Evolutionary conservation across 805 yeast genomes (phyloP), one percentile per base, ranked within the genome.

Genomic region (Candida takata): DNA sequence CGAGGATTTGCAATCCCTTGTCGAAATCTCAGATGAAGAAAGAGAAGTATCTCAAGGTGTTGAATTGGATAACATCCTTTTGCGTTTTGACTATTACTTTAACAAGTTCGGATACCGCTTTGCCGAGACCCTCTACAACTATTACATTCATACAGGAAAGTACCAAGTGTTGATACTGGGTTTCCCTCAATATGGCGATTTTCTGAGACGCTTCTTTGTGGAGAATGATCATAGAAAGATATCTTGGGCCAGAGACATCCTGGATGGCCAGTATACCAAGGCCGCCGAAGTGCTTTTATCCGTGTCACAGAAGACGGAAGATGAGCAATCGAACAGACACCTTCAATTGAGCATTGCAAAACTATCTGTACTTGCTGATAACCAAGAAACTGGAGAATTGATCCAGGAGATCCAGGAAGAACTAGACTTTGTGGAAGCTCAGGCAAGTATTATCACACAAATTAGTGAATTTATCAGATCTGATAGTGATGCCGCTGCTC

Each of bases 321-420:
- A 72, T 18, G 49, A 58, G 8, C 61, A 68, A 29, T 57, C 57
- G 10, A 70, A 69, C 44, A 71, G 70, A 47, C 74, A 70, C 45
- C 48, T 81, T 16, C 77, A 77, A 44, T 65, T 78, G 40, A 80
- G 85, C 38, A 57, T 86, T 33, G 88, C 94, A 2, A 86, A 86
- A 54, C 57, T 87, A 16, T 60, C 84, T 3, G 64, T 74, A 2
- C 50, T 83, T 14, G 40, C 40, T 5, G 26, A 40, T 15, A 50
- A 45, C 5, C 47, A 42, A 6, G 41, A 39, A n/a, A 31, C 42
- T 43, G 30, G 48, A 4, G 60, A 57, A 3, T 35, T 57, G 4
- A 35, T 75, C 8, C 52, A 51, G 13, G 68, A 67, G 8, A 68
- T 81, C 21, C 79, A 79, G 44, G 61, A 62, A 23, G 68, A 67